Percentiles rank a stretch among this genome's conserved stretches.
phyloP scores from a whole-genome alignment of 768 basidiomycete genomes.

The Floccularia luteovirens region DNA sequence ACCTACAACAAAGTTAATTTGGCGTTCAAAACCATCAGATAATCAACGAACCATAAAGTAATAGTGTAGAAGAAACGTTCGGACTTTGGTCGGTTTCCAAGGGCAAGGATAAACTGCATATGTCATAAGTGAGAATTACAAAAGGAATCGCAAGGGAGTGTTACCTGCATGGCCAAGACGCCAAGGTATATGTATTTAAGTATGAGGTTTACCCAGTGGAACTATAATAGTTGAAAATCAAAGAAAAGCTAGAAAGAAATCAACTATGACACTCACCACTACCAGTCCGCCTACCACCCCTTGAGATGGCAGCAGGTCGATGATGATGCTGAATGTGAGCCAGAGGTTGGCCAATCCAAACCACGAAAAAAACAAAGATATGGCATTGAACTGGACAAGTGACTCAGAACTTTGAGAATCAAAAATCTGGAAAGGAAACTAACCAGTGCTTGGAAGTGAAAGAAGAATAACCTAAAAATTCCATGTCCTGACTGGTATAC shows the following conservation, averaged over 20 bases:
- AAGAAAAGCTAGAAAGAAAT: neutral
- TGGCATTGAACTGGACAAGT: constrained; percentile 64
- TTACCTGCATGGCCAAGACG: constrained; percentile 74
- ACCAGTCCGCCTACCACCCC: constrained; percentile 62
- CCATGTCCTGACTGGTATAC: constrained; percentile 85
- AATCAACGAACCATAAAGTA: constrained; percentile 57
- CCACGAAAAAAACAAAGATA: constrained; percentile 85
- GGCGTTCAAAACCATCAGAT: neutral
- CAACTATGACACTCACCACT: constrained; percentile 43
- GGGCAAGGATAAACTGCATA: constrained; percentile 57
- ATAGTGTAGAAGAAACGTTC: constrained; percentile 65
- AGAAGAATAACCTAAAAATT: constrained; percentile 90
- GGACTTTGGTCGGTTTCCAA: constrained; percentile 82
- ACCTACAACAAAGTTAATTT: constrained; percentile 30
- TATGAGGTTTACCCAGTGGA: constrained; percentile 78
- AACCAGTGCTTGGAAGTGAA: constrained; percentile 88
- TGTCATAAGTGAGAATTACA: too few relatives aligned
- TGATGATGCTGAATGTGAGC: constrained; percentile 92
- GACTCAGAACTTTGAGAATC: neutral
- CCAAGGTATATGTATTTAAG: constrained; percentile 85
- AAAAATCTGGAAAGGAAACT: constrained; percentile 17
- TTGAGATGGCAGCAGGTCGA: constrained; percentile 68
- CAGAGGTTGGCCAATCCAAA: constrained; percentile 89
- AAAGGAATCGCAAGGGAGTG: too few relatives aligned
- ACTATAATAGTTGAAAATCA: constrained; percentile 32